These are phyloP conservation scores for Malus hybrid DNA, from an alignment of 331 rosid species.

Conservation along the genomic window DNA sequence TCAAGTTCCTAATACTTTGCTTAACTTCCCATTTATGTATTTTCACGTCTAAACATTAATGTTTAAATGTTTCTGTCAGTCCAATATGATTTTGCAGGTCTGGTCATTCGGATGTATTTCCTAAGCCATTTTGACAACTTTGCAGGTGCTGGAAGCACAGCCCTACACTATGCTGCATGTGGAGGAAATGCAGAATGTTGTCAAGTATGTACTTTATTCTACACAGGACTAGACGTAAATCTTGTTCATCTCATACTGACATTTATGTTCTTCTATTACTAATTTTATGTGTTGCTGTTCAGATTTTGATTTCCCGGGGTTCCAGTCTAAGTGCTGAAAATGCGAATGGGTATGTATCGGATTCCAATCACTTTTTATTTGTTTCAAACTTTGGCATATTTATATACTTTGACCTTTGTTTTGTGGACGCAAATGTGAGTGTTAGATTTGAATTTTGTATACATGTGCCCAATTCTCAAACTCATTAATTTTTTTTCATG, in stretches of 20 bases:
- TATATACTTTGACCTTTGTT: neutral
- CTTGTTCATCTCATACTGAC: neutral
- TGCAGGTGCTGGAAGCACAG: slow-evolving; percentile 90
- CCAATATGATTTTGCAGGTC: neutral
- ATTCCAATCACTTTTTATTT: slow-evolving; percentile 6
- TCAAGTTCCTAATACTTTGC: neutral
- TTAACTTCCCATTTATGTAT: too few species aligned
- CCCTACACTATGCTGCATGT: slow-evolving; percentile 95
- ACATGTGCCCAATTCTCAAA: neutral
- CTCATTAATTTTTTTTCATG: neutral
- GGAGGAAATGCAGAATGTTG: slow-evolving; percentile 97
- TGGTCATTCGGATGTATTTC: neutral
- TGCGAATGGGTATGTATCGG: slow-evolving; percentile 62
- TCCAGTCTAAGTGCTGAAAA: slow-evolving; percentile 68
- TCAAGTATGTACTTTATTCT: slow-evolving; percentile 40
- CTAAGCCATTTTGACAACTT: neutral
- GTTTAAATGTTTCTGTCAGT: neutral
- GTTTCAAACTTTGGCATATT: neutral
- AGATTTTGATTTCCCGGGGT: slow-evolving; percentile 80
- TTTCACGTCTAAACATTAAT: neutral
- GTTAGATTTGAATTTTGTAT: neutral
- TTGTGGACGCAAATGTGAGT: neutral
- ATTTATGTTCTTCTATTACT: slow-evolving; percentile 13
- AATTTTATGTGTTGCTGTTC: slow-evolving; percentile 20
- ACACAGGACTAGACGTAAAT: neutral